These are phyloP conservation scores for Colletotrichum tabaci DNA, from an alignment of 2,329 filamentous ascomycete species.

Conservation along the genomic window DNA sequence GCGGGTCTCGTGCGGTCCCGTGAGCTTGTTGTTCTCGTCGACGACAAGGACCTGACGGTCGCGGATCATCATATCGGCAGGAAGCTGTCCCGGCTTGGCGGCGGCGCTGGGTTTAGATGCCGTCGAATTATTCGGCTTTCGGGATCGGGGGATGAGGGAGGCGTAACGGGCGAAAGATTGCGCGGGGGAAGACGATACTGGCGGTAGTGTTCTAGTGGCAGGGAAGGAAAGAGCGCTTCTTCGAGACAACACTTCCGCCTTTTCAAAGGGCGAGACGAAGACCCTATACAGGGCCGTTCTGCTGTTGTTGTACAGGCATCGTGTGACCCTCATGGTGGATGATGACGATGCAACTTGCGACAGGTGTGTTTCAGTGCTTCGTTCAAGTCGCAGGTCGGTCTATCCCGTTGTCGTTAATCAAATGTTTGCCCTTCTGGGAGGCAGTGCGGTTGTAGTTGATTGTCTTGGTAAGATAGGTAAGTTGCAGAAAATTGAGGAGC, in stretches of 20 bases:
- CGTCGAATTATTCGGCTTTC: constrained; percentile 13
- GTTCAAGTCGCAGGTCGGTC: constrained; percentile 1
- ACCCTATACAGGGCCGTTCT: constrained; percentile 63
- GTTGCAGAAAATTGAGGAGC: constrained; percentile 1
- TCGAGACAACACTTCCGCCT: constrained; percentile 46
- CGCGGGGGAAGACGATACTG: constrained; percentile 1
- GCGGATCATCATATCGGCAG: constrained; percentile 59
- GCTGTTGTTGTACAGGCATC: constrained; percentile 60
- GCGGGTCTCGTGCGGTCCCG: constrained; percentile 55
- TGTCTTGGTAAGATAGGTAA: neutral
- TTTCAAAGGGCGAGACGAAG: constrained; percentile 58
- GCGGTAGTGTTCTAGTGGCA: constrained; percentile 15
- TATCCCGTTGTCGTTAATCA: neutral
- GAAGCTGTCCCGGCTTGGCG: neutral
- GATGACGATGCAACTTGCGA: constrained; percentile 13
- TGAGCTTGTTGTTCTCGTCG: constrained; percentile 55
- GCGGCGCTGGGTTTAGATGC: neutral
- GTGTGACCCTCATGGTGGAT: constrained; percentile 59
- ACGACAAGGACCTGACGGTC: constrained; percentile 60
- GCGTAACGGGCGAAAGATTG: constrained; percentile 26
- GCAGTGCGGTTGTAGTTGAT: neutral
- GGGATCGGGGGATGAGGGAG: constrained; percentile 17
- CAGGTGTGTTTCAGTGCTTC: neutral
- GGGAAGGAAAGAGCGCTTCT: constrained; percentile 41
- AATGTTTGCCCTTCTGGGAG: neutral